Evolutionary conservation across 495 filamentous ascomycete genomes (phyloP), one percentile per base, ranked within the genome.

Genomic region (Penicillium samsonianum): DNA sequence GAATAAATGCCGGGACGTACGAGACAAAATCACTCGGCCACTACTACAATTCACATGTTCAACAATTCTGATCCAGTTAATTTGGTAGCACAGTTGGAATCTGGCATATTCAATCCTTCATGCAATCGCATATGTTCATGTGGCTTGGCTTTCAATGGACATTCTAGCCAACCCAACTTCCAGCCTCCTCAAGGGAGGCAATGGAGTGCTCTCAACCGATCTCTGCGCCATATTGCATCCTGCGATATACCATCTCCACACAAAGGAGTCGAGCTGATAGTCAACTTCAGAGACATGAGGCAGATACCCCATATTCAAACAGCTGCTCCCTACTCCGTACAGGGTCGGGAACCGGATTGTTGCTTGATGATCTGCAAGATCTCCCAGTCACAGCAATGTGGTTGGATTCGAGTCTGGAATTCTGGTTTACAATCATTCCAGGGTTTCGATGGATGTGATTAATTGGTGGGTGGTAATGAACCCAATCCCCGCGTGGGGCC

Each of bases 401-500:
- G 25, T 28, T 46, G 25, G 10, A 38, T 7, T 25, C 20, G 16
- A 41, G 20, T 14, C 5, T 48, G 35, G 23, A 22, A 37, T 37
- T n/a, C 12, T n/a, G 47, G 12, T 37, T 33, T 25, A 22, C 2
- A 31, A n/a, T 30, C 28, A 48, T 50, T 46, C 45, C 22, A 50
- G 19, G 35, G 52, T 50, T 46, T 28, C 16, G 14, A 46, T 31
- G 3, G 26, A 37, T 22, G 25, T 10, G 16, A 12, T 1, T 38
- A 17, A 53, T 42, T 49, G 33, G 59, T 37, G 37, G 55, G 43
- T 28, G 43, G 28, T 44, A 41, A 31, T 48, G 25, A 53, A 14
- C 22, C 17, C 33, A 19, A 57, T 52, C 35, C 53, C 26, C 58
- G 42, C 19, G 33, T 17, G 43, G 14, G 22, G 12, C 38, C 48